Percentiles rank a stretch among this genome's conserved stretches.
Conservation (phyloP, 2,329 filamentous ascomycete species). For the Colletotrichum gloeosporioides region DNA sequence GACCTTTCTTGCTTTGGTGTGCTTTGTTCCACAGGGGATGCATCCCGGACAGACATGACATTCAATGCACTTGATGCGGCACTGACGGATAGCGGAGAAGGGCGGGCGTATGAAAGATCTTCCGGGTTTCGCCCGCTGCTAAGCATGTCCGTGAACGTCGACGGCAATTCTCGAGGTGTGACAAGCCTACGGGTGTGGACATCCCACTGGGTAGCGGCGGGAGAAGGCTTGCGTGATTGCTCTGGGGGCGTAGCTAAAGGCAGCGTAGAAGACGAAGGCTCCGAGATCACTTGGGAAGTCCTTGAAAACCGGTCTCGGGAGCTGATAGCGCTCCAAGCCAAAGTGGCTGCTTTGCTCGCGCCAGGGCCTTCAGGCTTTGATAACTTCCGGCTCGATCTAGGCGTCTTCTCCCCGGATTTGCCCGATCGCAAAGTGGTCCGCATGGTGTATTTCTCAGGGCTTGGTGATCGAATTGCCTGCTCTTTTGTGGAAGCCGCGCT, state of each 20-base stretch:
- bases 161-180: constrained; percentile 38
- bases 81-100: constrained; percentile 57
- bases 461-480: constrained; percentile 52
- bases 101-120: constrained; percentile 40
- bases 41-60: constrained; percentile 27
- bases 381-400: constrained; percentile 44
- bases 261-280: constrained; percentile 23
- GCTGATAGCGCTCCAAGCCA: constrained; percentile 63
- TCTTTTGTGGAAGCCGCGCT: constrained; percentile 38
- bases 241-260: constrained; percentile 35
- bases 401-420: constrained; percentile 47
- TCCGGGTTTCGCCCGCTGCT: constrained; percentile 40
- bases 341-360: constrained; percentile 67
- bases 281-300: constrained; percentile 28
- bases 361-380: constrained; percentile 53
- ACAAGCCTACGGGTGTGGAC: constrained; percentile 60
- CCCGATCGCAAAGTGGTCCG: constrained; percentile 63
- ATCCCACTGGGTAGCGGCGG: constrained; percentile 54
- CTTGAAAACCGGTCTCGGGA: constrained; percentile 40
- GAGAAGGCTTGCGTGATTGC: constrained; percentile 32
- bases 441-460: constrained; percentile 67
- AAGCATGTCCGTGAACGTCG: constrained; percentile 29
- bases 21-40: not conserved
- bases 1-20: constrained; percentile 1
- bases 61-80: constrained; percentile 62